Evolutionary conservation across 495 filamentous ascomycete species (phyloP).

Genomic region (Xanthoparmelia taractica): DNA sequence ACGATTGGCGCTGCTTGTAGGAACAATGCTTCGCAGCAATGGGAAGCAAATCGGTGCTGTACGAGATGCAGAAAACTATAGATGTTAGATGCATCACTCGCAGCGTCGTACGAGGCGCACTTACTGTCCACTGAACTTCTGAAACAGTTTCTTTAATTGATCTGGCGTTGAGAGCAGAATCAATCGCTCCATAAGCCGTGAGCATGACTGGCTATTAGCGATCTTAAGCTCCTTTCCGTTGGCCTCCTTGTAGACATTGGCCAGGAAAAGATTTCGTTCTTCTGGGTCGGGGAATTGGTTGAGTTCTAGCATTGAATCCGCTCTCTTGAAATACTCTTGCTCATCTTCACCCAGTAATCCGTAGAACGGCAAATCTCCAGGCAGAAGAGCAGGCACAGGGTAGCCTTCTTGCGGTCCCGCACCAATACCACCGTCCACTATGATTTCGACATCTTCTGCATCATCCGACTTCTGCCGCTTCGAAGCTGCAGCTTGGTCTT

Average conservation of each 20-base stretch:
- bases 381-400: not conserved
- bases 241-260: slow-evolving; percentile 79
- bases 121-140: slow-evolving; percentile 72
- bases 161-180: slow-evolving; percentile 69
- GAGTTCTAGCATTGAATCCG: slow-evolving; percentile 78
- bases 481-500: slow-evolving; percentile 22
- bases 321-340: slow-evolving; percentile 86
- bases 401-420: slow-evolving; percentile 15
- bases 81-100: slow-evolving; percentile 11
- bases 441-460: slow-evolving; percentile 18
- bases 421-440: slow-evolving; percentile 18
- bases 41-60: slow-evolving; percentile 90
- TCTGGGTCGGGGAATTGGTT: slow-evolving; percentile 75
- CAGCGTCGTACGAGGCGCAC: slow-evolving; percentile 17
- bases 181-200: slow-evolving; percentile 81
- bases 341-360: slow-evolving; percentile 85
- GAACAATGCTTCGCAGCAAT: slow-evolving; percentile 94
- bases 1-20: slow-evolving; percentile 70
- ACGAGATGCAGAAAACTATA: slow-evolving; percentile 70
- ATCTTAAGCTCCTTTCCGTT: slow-evolving; percentile 91
- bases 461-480: slow-evolving; percentile 27
- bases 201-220: slow-evolving; percentile 90
- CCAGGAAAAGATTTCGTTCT: slow-evolving; percentile 70
- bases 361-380: slow-evolving; percentile 59
- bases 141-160: slow-evolving; percentile 81